Base-by-base conservation (phyloP, 129 eudicot species). In the Flaveria robusta region DNA sequence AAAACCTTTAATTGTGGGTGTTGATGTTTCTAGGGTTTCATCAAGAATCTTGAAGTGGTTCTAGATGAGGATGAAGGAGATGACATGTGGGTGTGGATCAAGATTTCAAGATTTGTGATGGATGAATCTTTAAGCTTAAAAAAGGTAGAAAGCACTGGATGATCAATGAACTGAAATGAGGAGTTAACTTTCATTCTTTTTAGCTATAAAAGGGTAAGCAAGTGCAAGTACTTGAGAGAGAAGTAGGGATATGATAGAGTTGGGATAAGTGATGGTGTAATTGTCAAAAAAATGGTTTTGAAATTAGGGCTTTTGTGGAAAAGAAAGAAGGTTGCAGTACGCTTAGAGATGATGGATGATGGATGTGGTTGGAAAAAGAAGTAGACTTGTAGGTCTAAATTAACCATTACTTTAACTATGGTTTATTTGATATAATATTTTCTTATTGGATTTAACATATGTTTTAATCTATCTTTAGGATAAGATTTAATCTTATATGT, bases 261-360 rank as follows among this genome's bases (percentile, higher is more conserved):
- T 10, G 49, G 50, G 77, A 70, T 60, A 71, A 70, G 52, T 76
- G 83, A 55, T 74, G 79, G 73, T 52, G 83, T 37, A 81, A 81
- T 79, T 56, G 81, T 81, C 55, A 59, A 74, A 74, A 74, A 73
- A 76, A 74, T 71, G 68, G 59, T 69, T 73, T 68, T 78, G 84
- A 80, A 74, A 85, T 84, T 86, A 79, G 88, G 94, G 89, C 86
- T 82, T 89, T 84, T 89, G 86, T 80, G 91, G 89, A 84, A 86
- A 84, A 68, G 77, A 59, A 74, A 85, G 77, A 86, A 81, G 88
- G 94, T 84, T 86, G 87, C 78, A 87, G 85, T 70, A 60, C 74
- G 71, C 77, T 72, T 79, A 80, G 86, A 86, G 79, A 47, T 83
- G 90, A 84, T 79, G 60, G 85, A 81, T 81, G 74, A 69, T 83